These are phyloP conservation scores for Eutypa lata DNA, from an alignment of 2,329 filamentous ascomycete species.

Conservation along the genomic window DNA sequence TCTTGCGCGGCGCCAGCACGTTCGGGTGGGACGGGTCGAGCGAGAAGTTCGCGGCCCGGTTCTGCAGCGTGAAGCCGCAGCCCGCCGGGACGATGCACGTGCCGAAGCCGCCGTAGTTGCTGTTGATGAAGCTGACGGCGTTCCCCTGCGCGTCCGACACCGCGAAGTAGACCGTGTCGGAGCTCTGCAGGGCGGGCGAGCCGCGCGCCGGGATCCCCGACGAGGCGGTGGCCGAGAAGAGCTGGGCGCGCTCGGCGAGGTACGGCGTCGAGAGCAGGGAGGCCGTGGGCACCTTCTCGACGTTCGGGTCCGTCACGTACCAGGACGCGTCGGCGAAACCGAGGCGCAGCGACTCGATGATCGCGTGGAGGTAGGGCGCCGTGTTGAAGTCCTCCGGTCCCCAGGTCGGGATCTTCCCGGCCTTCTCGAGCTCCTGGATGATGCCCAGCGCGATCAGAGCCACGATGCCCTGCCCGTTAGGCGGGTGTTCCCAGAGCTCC, in stretches of 20 bases:
- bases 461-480: conserved; percentile 93
- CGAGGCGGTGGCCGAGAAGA: conserved; percentile 58
- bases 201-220: conserved; percentile 66
- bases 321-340: conserved; percentile 87
- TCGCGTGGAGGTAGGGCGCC: conserved; percentile 74
- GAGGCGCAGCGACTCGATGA: conserved; percentile 85
- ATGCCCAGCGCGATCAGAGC: conserved; percentile 93
- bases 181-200: conserved; percentile 75
- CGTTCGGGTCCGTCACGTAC: conserved; percentile 84
- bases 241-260: conserved; percentile 63
- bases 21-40: conserved; percentile 74
- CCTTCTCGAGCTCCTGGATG: conserved; percentile 76
- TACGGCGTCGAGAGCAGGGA: conserved; percentile 71
- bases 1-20: conserved; percentile 72
- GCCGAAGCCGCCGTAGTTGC: conserved; percentile 87
- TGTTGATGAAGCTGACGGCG: conserved; percentile 95
- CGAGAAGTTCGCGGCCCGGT: conserved; percentile 84
- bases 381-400: conserved; percentile 73
- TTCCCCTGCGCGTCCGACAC: conserved; percentile 81
- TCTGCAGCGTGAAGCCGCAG: conserved; percentile 92
- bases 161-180: conserved; percentile 93
- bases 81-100: conserved; percentile 79
- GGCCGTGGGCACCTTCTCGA: conserved; percentile 64
- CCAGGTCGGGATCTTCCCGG: conserved; percentile 72
- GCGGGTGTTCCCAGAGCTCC: conserved; percentile 93